These are phyloP conservation scores for Lipomyces anomalus DNA, from an alignment of 805 yeast species.

Conservation along the genomic window DNA sequence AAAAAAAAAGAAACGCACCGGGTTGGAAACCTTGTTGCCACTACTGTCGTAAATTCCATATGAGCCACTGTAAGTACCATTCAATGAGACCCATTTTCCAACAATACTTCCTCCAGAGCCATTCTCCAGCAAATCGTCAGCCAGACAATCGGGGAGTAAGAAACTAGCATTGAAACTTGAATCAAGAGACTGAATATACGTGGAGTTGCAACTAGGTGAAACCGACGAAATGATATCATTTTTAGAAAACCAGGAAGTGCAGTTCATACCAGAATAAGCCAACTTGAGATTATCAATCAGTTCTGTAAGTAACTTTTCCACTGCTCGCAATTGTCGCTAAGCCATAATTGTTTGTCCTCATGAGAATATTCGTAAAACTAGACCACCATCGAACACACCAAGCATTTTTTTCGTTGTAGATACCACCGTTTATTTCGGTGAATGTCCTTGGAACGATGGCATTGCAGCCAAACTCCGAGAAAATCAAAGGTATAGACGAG, in stretches of 20 bases:
- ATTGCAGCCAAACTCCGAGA: conserved; percentile 88
- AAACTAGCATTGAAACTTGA: conserved; percentile 31
- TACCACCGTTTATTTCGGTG: conserved; percentile 58
- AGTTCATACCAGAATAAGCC: conserved; percentile 44
- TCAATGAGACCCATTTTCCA: conserved; percentile 32
- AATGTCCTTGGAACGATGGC: conserved; percentile 65
- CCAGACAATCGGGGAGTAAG: conserved; percentile 38
- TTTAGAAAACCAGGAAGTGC: conserved; percentile 16
- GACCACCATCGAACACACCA: conserved; percentile 91
- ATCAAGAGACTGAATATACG: conserved; percentile 23
- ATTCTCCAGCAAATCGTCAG: conserved; percentile 30
- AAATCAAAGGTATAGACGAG: conserved; percentile 73
- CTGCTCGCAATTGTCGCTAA: conserved; percentile 53
- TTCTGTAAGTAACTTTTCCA: conserved; percentile 38
- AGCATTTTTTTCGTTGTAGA: conserved; percentile 70
- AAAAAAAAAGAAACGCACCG: neutral
- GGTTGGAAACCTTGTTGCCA: conserved; percentile 30
- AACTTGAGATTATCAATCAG: conserved; percentile 60
- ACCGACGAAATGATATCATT: conserved; percentile 15
- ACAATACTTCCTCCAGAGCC: conserved; percentile 38
- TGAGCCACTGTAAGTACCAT: conserved; percentile 26
- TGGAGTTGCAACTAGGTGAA: conserved; percentile 27
- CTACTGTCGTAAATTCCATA: conserved; percentile 30
- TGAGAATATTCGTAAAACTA: conserved; percentile 86
- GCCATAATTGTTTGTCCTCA: conserved; percentile 78